Evolutionary conservation across 2,329 filamentous ascomycete genomes (phyloP).

Genomic region (Aspergillus quadricinctus): DNA sequence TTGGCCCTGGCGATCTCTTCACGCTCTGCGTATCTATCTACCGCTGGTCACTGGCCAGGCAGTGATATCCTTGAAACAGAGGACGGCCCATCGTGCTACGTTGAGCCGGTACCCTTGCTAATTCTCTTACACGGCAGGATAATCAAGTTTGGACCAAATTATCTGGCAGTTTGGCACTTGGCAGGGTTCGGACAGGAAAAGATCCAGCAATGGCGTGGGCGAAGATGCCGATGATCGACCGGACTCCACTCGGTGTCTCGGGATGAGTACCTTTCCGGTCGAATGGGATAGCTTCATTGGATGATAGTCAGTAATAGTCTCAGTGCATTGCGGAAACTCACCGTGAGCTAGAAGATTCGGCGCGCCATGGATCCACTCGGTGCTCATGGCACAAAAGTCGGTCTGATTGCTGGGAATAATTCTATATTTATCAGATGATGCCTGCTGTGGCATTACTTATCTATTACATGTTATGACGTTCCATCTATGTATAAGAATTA

Average conservation of each 20-base stretch:
- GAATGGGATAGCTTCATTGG: background rate
- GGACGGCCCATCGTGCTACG: background rate
- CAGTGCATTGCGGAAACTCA: background rate
- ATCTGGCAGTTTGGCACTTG: background rate
- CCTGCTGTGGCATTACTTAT: background rate
- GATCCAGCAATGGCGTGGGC: background rate
- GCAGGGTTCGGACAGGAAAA: background rate
- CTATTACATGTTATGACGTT: background rate
- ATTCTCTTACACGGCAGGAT: background rate
- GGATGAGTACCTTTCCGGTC: background rate
- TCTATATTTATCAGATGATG: too few species aligned
- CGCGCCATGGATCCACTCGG: background rate
- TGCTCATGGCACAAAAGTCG: background rate
- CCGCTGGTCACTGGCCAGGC: too few species aligned
- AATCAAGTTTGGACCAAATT: background rate
- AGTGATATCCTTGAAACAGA: background rate
- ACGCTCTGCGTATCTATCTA: background rate
- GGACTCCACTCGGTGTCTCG: background rate
- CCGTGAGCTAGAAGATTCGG: background rate
- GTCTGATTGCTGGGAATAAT: background rate
- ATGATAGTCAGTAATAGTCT: background rate
- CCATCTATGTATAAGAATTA: background rate
- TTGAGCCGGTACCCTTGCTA: background rate
- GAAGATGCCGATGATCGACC: background rate
- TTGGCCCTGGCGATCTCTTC: background rate